Evolutionary conservation across 2,329 filamentous ascomycete species (phyloP), one percentile per base, ranked within the genome.

Genomic region (Simplicillium aogashimaense): DNA sequence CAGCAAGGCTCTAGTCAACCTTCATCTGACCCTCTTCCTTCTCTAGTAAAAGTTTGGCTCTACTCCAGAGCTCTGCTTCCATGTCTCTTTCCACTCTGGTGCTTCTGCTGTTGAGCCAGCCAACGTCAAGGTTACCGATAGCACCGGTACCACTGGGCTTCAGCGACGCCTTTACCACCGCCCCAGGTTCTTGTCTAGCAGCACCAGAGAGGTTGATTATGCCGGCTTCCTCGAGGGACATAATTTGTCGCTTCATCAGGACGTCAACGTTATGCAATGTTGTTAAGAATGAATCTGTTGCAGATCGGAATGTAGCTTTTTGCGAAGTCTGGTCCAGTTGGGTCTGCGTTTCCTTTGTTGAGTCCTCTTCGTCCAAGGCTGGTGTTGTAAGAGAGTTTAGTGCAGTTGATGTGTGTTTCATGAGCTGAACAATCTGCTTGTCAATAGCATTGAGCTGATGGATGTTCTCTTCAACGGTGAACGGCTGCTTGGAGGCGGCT

Each of bases 101-200:
- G 45, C 85, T 86, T 42, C 86, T 75, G 52, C 86, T 89, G 56
- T 95, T 97, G 51, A 97, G 63, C 77, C 85, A 90, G 28, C 89
- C 89, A 12, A 94, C 81, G 55, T 95, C 89, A 39, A 95, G 67
- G 20, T 64, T 66, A 9, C 74, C 75, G 29, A 78, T 72, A 50
- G 67, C 69, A 16, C 69, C 76, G 42, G 67, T 61, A 31, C 70
- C 75, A 35, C 76, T 65, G 31, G 78, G 69, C 55, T 77, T 64
- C 47, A 76, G 49, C 9, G 66, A 65, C 11, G 62, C 57, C 34
- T 58, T 59, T 17, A 70, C 63, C 4, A 68, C 56, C 1, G 50
- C 50, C 7, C 50, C 55, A 9, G 52, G 49, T 12, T 56, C 56
- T 33, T 58, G 53, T 1, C 56, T 66, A 35, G 51, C 53, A 2